Evolutionary conservation across 345 rosid genomes (phyloP).

Genomic region (Fremontodendron californicum): DNA sequence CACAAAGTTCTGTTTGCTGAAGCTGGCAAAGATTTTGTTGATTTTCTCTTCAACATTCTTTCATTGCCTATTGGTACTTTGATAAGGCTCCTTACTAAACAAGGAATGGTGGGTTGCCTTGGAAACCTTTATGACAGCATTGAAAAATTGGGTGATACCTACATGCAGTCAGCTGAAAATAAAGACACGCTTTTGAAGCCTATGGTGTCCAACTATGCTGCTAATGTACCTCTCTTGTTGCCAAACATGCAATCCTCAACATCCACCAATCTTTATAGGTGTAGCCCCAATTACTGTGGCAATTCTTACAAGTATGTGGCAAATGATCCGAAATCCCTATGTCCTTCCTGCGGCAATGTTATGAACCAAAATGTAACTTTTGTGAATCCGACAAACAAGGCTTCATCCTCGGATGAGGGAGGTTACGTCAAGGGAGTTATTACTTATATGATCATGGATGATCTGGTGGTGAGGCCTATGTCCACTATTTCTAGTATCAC

Average conservation of each 20-base stretch:
- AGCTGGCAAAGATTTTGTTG: neutral
- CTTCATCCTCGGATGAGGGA: neutral
- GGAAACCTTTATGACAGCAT: slow-evolving; percentile 9
- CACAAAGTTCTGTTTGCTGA: too few relatives aligned
- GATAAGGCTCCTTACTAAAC: neutral
- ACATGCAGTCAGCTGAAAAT: neutral
- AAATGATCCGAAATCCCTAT: neutral
- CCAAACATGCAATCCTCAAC: neutral
- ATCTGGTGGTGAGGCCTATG: slow-evolving; percentile 27
- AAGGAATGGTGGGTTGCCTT: neutral
- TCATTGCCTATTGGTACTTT: neutral
- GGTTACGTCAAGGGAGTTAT: too few relatives aligned
- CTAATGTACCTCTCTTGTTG: neutral
- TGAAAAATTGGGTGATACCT: slow-evolving; percentile 11
- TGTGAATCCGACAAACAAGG: neutral
- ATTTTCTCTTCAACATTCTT: too few relatives aligned
- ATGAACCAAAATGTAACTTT: neutral
- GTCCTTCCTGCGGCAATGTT: accelerated
- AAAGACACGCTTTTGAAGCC: slow-evolving; percentile 4
- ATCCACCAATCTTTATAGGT: neutral
- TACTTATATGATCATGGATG: slow-evolving; percentile 34
- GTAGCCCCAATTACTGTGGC: neutral
- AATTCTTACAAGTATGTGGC: neutral
- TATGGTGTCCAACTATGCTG: too few relatives aligned
- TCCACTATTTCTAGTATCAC: slow-evolving; percentile 21